Conservation (phyloP, 192 early-diverging fungal species). For the Backusella liffmaniae region DNA sequence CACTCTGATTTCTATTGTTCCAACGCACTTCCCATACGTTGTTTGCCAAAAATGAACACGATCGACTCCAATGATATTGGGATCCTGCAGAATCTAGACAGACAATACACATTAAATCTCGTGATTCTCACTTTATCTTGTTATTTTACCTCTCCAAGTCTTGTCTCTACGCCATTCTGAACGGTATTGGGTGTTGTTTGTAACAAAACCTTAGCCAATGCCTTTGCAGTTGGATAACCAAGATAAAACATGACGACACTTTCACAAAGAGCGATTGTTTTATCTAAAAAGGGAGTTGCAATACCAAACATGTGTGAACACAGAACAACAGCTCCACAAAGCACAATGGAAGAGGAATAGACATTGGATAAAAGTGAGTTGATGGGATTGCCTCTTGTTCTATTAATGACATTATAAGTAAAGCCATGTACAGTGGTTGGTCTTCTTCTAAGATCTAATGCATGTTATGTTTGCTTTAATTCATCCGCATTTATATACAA, state of each 20-base stretch:
- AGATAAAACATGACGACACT: constrained; percentile 48
- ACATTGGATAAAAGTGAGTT: constrained; percentile 35
- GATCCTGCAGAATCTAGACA: constrained; percentile 39
- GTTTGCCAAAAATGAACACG: constrained; percentile 58
- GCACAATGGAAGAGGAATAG: constrained; percentile 39
- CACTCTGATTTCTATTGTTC: constrained; percentile 46
- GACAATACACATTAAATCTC: neutral
- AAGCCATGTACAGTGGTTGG: constrained; percentile 32
- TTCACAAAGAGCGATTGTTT: constrained; percentile 45
- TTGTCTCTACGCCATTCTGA: constrained; percentile 41
- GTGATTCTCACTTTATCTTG: neutral
- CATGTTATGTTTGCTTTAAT: neutral
- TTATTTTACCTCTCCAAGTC: constrained; percentile 41
- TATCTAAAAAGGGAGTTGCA: constrained; percentile 40
- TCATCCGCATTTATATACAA: neutral
- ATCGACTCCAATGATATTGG: constrained; percentile 44
- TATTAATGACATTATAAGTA: constrained; percentile 36
- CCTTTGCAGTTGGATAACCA: constrained; percentile 46
- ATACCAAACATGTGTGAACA: constrained; percentile 15
- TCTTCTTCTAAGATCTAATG: constrained; percentile 27
- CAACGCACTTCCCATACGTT: constrained; percentile 49
- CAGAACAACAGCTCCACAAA: constrained; percentile 36
- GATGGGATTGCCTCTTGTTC: constrained; percentile 21
- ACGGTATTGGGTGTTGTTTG: constrained; percentile 52
- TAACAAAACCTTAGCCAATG: constrained; percentile 48